These are phyloP conservation scores for Calonectria multiphialidica DNA, from an alignment of 2,329 filamentous ascomycete species.

Conservation along the genomic window DNA sequence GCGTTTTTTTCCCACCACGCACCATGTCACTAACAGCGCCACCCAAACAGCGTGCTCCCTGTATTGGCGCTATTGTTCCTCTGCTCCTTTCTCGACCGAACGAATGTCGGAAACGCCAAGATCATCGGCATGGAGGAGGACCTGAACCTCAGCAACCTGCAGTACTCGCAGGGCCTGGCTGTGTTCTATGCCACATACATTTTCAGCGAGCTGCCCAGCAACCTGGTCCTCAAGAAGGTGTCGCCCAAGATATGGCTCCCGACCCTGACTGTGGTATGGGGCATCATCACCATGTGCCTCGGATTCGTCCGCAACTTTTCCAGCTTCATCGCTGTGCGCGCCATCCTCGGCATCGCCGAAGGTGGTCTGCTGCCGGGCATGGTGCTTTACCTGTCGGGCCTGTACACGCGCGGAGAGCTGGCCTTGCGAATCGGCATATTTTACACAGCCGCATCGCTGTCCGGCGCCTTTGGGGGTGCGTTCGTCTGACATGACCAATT, in stretches of 20 bases:
- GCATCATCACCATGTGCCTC: constrained; percentile 68
- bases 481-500: background rate
- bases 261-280: constrained; percentile 67
- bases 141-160: constrained; percentile 67
- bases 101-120: constrained; percentile 80
- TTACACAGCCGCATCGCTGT: constrained; percentile 52
- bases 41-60: background rate
- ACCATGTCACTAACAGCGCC: background rate
- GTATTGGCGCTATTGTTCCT: background rate
- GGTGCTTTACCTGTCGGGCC: constrained; percentile 73
- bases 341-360: constrained; percentile 14
- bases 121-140: constrained; percentile 72
- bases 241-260: constrained; percentile 73
- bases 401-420: constrained; percentile 71
- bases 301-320: constrained; percentile 66
- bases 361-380: constrained; percentile 65
- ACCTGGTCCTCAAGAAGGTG: constrained; percentile 72
- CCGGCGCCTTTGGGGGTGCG: background rate
- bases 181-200: constrained; percentile 77
- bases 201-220: constrained; percentile 71
- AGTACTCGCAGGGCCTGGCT: constrained; percentile 74
- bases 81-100: constrained; percentile 66
- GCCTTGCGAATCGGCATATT: constrained; percentile 75
- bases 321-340: constrained; percentile 68
- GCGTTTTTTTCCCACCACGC: too few relatives aligned